These are phyloP conservation scores for Penstemon davidsonii DNA, from an alignment of 257 asterid species.

Conservation along the genomic window DNA sequence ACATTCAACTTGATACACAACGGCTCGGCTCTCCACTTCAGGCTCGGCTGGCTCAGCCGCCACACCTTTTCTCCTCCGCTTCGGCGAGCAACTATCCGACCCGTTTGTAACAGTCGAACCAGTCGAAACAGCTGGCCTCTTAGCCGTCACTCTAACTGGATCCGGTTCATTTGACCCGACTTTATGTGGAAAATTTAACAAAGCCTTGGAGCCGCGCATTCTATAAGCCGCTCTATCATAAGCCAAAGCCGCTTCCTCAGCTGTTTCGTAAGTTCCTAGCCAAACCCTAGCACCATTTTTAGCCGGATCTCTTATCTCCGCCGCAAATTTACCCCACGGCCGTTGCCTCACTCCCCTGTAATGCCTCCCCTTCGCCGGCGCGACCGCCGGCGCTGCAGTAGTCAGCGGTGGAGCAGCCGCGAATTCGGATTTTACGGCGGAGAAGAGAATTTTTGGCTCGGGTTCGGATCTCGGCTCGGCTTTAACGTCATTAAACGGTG, in stretches of 20 bases:
- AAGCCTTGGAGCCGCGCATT: constrained; percentile 88
- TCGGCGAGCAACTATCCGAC: constrained; percentile 56
- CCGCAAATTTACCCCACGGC: constrained; percentile 95
- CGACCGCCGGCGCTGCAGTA: constrained; percentile 11
- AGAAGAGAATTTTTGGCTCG: constrained; percentile 31
- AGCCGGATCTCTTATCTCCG: constrained; percentile 89
- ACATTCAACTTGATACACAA: constrained; percentile 35
- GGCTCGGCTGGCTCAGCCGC: constrained; percentile 53
- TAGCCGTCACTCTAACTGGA: constrained; percentile 69
- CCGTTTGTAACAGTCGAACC: constrained; percentile 30
- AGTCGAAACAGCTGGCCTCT: constrained; percentile 58
- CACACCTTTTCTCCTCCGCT: constrained; percentile 43
- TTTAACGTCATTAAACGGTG: constrained; percentile 67
- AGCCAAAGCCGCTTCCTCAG: constrained; percentile 89
- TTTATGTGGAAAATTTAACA: constrained; percentile 74
- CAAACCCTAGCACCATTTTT: constrained; percentile 89
- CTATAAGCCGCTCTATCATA: constrained; percentile 86
- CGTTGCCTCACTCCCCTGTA: constrained; percentile 82
- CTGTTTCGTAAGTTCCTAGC: constrained; percentile 90
- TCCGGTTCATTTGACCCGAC: constrained; percentile 82
- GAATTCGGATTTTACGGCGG: constrained; percentile 18
- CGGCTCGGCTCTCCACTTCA: constrained; percentile 57
- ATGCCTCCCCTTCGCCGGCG: constrained; percentile 60
- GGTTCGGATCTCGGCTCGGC: constrained; percentile 46
- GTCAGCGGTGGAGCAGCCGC: constrained; percentile 28